Evolutionary conservation across 2,329 filamentous ascomycete genomes (phyloP), one percentile per base, ranked within the genome.

Genomic region (Colletotrichum sidae): DNA sequence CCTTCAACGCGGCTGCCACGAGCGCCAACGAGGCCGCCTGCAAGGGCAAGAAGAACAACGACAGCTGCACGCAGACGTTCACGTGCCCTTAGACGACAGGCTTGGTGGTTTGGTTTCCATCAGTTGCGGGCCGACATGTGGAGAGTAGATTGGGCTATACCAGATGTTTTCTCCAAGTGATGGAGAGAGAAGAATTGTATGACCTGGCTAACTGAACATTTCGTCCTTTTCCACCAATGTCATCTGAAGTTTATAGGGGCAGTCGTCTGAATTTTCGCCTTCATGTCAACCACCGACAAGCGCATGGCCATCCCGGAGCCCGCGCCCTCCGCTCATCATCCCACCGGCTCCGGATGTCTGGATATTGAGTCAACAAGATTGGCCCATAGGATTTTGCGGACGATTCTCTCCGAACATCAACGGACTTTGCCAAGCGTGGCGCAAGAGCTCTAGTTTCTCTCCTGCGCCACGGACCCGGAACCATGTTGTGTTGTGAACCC

Each of bases 391-490:
- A 56, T 17, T 41, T 46, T 52, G 60, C 11, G 45, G 46, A 52
- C 25, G 41, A 63, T 39, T 34, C 60, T 39, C 53, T 34, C 45
- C 33, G 37, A 8, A 47, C 38, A 44, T 46, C 10, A 34, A 38
- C 4, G 38, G 46, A 42, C 45, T 58, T 52, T 53, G 53, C 60
- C 46, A 63, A 57, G 54, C 47, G 60, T 63, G 60, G 60, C 60
- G 60, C 54, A 63, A 58, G 49, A 51, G 39, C 35, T 52, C 35
- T 52, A 52, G 46, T 34, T 33, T 35, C 38, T 15, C 35, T 54
- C 60, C 60, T 63, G 54, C 60, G 60, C 53, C 60, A 58, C 53
- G 54, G 34, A 45, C 9, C 33, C 13, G 38, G 53, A 34, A 45
- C 45, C 47, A 62, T 5, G 25, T 25, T 3, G 25, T 25, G 25